A percentile compares a stretch with the other conserved stretches of the same genome.
These are phyloP conservation scores for Fusarium guadeloupense DNA, from an alignment of 2,329 filamentous ascomycete genomes.

Conservation along the genomic window DNA sequence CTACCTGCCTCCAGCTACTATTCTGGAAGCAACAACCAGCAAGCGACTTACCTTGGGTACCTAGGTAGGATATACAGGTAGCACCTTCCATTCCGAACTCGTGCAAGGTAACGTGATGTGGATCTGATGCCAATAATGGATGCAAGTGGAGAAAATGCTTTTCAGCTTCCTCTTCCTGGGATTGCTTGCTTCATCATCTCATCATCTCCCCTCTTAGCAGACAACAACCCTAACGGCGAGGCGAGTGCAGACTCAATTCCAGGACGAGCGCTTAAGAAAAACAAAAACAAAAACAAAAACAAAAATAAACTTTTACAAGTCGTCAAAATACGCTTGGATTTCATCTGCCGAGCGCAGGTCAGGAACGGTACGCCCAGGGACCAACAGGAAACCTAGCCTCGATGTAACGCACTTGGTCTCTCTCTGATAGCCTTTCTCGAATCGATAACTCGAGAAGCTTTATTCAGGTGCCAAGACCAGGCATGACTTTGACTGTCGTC, in stretches of 20 bases:
- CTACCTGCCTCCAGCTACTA: no score
- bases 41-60: neutral
- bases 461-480: conserved; percentile 31
- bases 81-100: conserved; percentile 22
- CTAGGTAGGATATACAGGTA: conserved; percentile 5
- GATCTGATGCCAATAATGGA: neutral
- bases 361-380: conserved; percentile 32
- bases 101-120: conserved; percentile 38
- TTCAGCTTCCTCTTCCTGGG: conserved; percentile 13
- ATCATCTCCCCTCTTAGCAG: conserved; percentile 32
- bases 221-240: conserved; percentile 33
- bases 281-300: no score
- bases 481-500: conserved; percentile 28
- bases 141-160: conserved; percentile 10
- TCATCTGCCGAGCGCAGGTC: conserved; percentile 33
- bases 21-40: no score
- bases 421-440: conserved; percentile 12
- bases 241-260: conserved; percentile 25
- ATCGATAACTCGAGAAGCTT: conserved; percentile 20
- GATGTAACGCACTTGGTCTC: conserved; percentile 12
- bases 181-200: no score
- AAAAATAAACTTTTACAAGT: conserved; percentile 12
- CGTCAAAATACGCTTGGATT: conserved; percentile 11
- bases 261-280: no score
- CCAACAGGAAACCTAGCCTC: conserved; percentile 32